Conservation (phyloP, 148 eudicot species). For the Polygonum aviculare region DNA sequence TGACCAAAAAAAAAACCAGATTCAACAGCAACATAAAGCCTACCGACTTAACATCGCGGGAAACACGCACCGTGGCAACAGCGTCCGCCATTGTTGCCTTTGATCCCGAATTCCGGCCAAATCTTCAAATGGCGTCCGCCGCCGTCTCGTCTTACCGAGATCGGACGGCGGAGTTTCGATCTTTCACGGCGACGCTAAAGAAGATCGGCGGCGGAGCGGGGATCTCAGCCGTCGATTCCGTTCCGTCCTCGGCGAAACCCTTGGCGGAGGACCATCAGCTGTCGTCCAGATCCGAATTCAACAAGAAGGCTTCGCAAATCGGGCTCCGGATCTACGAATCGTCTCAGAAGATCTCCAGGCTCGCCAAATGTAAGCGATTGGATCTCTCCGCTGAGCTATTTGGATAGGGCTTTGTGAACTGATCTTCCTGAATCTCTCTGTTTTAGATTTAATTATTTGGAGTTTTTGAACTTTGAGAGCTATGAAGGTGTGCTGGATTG, state of each 20-base stretch:
- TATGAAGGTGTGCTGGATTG: background rate
- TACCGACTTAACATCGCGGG: background rate
- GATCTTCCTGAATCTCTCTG: background rate
- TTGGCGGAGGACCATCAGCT: slow-evolving; percentile 7
- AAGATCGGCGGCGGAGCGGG: slow-evolving; percentile 31
- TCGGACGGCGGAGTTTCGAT: slow-evolving; percentile 74
- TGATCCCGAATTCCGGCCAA: background rate
- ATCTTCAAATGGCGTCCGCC: slow-evolving; percentile 35
- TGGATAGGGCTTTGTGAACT: background rate
- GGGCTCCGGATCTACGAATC: slow-evolving; percentile 64
- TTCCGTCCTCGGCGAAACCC: slow-evolving; percentile 14
- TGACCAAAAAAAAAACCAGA: too few relatives aligned
- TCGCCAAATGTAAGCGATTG: slow-evolving; percentile 46
- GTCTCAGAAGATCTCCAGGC: slow-evolving; percentile 50
- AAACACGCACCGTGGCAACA: slow-evolving; percentile 7
- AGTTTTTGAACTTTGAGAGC: background rate
- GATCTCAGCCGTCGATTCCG: slow-evolving; percentile 18
- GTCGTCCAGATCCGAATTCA: slow-evolving; percentile 63
- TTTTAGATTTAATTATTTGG: background rate
- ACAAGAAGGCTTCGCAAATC: slow-evolving; percentile 57
- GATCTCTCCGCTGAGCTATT: background rate
- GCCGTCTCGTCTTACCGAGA: slow-evolving; percentile 49
- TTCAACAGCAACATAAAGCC: background rate
- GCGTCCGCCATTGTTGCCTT: background rate
- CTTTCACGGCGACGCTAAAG: slow-evolving; percentile 42